A percentile compares a stretch with the other conserved stretches of the same genome.
Evolutionary conservation across 2,329 filamentous ascomycete genomes (phyloP).

Genomic region (Trichoderma cornu-damae): DNA sequence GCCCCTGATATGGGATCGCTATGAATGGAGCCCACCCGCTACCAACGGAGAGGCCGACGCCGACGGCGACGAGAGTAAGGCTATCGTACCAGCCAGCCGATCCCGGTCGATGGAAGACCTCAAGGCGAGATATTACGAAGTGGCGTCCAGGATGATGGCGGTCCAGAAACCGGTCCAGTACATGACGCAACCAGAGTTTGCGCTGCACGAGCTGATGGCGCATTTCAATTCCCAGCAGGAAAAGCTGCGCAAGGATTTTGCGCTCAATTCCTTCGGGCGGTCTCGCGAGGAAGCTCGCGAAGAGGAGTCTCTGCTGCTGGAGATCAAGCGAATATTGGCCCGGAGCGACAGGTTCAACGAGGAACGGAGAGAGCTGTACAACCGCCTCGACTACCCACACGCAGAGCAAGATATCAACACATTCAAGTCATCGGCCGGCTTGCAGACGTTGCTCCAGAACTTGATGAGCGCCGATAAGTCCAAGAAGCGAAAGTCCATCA

Average conservation of each 20-base stretch:
- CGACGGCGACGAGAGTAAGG: conserved; percentile 46
- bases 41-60: conserved; percentile 42
- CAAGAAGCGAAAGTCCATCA: conserved; percentile 76
- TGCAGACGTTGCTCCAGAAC: conserved; percentile 75
- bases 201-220: conserved; percentile 75
- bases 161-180: conserved; percentile 72
- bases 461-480: conserved; percentile 78
- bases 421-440: conserved; percentile 75
- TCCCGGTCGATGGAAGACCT: conserved; percentile 78
- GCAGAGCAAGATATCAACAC: conserved; percentile 63
- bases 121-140: conserved; percentile 84
- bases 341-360: conserved; percentile 81
- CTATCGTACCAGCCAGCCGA: conserved; percentile 49
- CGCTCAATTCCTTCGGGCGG: conserved; percentile 70
- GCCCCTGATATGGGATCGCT: conserved; percentile 88
- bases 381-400: conserved; percentile 75
- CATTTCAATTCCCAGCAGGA: conserved; percentile 83
- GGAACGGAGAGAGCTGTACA: conserved; percentile 81
- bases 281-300: conserved; percentile 85
- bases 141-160: conserved; percentile 77
- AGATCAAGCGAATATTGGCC: conserved; percentile 86
- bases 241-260: conserved; percentile 75
- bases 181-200: conserved; percentile 84
- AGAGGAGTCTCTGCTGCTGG: conserved; percentile 81
- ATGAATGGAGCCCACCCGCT: conserved; percentile 60